Evolutionary conservation across 176 grass and related monocot genomes (phyloP), one percentile per base, ranked within the genome.

Genomic region (Juncus inflexus): DNA sequence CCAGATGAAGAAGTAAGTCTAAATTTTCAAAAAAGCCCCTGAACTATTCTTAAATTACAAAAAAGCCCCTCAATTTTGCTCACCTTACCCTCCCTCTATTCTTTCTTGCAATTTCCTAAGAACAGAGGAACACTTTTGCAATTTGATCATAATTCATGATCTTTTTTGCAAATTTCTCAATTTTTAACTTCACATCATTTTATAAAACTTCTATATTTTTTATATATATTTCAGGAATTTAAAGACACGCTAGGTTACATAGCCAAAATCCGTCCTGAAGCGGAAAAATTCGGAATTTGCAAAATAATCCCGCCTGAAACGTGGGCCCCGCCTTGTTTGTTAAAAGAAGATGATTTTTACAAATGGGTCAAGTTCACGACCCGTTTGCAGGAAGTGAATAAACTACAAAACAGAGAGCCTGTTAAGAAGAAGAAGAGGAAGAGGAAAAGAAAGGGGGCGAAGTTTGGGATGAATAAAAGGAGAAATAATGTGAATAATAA

Each of bases 331-430:
- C 80, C 80, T 2, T 97, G 88, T 52, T 72, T 67, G 56, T 78
- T 97, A 50, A 91, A 78, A 72, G 83, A 92, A 37, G 83, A 89
- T 55, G 78, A 64, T 52, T 92, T 97, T 62, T 97, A 85, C 82
- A 72, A 74, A 37, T 64, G 9, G 73, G 52, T 67, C 37, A 71
- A 86, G 63, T 97, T 97, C 68, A 92, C 81, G 70, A 97, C 94
- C 64, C 83, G 94, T 70, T 62, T 97, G 56, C 94, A 97, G 76
- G 66, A 92, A 78, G 94, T 97, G 76, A 80, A 99, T 65, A 99
- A 92, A 80, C 87, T 99, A 76, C 94, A 99, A 55, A 99, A 99
- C 62, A 74, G 94, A 36, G 78, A 89, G 42, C 88, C 94, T 12
- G 55, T 35, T 55, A 99, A 83, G 42, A 99, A 89, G 74, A 87